A percentile compares a stretch with the other conserved stretches of the same genome.
Evolutionary conservation across 2,329 filamentous ascomycete genomes (phyloP).

Genomic region (Epichloe coenophiala): DNA sequence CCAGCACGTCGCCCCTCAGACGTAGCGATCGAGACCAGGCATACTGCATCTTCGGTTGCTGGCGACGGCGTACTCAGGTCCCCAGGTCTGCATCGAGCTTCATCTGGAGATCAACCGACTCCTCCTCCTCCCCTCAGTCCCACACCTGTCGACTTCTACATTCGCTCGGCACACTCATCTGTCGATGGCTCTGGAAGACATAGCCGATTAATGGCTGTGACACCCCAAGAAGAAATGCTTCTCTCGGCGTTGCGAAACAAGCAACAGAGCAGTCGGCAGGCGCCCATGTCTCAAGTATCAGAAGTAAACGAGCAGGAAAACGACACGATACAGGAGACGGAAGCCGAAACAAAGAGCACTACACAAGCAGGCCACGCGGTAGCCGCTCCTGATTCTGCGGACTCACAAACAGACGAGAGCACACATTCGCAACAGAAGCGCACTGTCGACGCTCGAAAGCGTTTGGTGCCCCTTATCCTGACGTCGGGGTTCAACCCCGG

Average conservation of each 20-base stretch:
- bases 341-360: not conserved
- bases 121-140: slow-evolving; percentile 40
- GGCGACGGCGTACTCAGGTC: not conserved
- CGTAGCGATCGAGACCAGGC: slow-evolving; percentile 5
- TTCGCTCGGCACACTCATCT: slow-evolving; percentile 26
- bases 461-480: not conserved
- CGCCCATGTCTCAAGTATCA: slow-evolving; percentile 28
- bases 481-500: not conserved
- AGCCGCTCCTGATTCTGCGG: not conserved
- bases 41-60: not conserved
- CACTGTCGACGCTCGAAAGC: not conserved
- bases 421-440: not conserved
- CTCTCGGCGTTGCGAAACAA: slow-evolving; percentile 43
- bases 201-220: slow-evolving; percentile 42
- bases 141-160: slow-evolving; percentile 35
- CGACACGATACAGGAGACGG: not conserved
- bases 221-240: slow-evolving; percentile 43
- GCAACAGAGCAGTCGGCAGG: slow-evolving; percentile 40
- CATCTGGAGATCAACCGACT: slow-evolving; percentile 28
- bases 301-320: slow-evolving; percentile 13
- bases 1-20: slow-evolving; percentile 16
- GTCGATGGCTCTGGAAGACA: slow-evolving; percentile 18
- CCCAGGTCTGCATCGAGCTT: slow-evolving; percentile 4
- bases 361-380: not conserved
- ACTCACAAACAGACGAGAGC: not conserved